These are phyloP conservation scores for Iris pallida DNA, from an alignment of 116 monocot genomes.

Conservation along the genomic window DNA sequence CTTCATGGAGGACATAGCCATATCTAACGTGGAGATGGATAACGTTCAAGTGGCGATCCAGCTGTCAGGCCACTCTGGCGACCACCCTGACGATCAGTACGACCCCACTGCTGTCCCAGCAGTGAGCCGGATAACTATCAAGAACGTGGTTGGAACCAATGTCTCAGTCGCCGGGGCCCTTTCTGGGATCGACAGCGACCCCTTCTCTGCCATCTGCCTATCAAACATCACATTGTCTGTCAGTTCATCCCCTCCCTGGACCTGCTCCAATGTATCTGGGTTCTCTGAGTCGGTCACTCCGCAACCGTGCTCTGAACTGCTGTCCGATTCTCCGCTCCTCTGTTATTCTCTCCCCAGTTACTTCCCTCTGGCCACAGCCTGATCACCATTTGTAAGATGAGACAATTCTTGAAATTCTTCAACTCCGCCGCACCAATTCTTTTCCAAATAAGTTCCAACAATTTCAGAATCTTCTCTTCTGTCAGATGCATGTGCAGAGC, in stretches of 20 bases:
- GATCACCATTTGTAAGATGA: constrained; percentile 3
- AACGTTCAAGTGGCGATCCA: constrained; percentile 52
- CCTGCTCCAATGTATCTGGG: constrained; percentile 44
- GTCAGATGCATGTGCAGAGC: neutral
- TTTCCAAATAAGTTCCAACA: constrained; percentile 5
- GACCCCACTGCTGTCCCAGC: constrained; percentile 54
- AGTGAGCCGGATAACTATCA: constrained; percentile 55
- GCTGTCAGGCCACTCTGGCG: constrained; percentile 48
- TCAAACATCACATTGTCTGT: constrained; percentile 30
- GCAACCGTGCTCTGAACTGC: constrained; percentile 36
- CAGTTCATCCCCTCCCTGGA: constrained; percentile 18
- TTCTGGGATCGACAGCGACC: constrained; percentile 27
- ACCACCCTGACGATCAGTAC: constrained; percentile 58
- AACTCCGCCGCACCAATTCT: neutral
- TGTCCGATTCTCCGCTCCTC: constrained; percentile 18
- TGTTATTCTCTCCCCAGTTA: constrained; percentile 37
- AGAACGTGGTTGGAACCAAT: constrained; percentile 54
- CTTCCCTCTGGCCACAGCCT: constrained; percentile 24
- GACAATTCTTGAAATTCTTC: neutral
- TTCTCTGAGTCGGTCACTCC: constrained; percentile 38
- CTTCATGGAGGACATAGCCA: constrained; percentile 44
- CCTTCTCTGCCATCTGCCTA: constrained; percentile 46
- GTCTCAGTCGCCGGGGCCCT: constrained; percentile 46
- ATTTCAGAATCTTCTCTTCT: neutral
- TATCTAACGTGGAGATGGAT: constrained; percentile 54